phyloP scores from a whole-genome alignment of 768 basidiomycete genomes.

The Symmetrospora coprosmae region DNA sequence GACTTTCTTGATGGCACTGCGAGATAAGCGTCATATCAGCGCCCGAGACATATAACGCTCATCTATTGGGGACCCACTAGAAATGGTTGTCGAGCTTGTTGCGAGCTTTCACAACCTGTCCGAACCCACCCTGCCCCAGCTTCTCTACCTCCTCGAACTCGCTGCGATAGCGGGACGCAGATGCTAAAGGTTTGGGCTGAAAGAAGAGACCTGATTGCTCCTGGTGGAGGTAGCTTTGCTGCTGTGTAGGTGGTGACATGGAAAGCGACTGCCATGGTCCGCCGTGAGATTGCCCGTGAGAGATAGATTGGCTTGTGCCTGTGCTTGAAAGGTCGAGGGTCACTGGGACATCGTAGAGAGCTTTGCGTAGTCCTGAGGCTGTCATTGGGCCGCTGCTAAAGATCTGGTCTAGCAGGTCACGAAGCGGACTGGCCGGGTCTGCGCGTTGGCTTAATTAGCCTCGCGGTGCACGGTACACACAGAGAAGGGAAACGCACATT shows the following conservation, averaged over 20 bases:
- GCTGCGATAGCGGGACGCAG: conserved; percentile 26
- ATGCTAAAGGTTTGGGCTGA: conserved; percentile 23
- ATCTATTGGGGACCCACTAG: background rate
- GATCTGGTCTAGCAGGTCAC: too few relatives aligned
- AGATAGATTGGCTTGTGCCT: too few relatives aligned
- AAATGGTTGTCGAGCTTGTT: conserved; percentile 30
- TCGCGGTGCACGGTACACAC: too few relatives aligned
- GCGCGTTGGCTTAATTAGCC: too few relatives aligned
- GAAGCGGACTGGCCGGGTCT: too few relatives aligned
- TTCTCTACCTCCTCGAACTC: conserved; percentile 34
- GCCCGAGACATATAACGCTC: background rate
- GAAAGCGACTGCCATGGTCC: too few relatives aligned
- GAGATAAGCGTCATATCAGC: background rate
- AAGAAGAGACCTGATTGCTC: conserved; percentile 29
- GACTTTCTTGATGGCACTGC: conserved; percentile 33
- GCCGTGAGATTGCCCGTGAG: too few relatives aligned
- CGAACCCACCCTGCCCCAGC: conserved; percentile 32
- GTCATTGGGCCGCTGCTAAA: too few relatives aligned
- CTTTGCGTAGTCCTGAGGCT: too few relatives aligned
- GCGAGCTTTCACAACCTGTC: conserved; percentile 33
- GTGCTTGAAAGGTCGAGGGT: too few relatives aligned
- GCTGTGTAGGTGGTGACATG: too few relatives aligned
- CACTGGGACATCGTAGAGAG: too few relatives aligned
- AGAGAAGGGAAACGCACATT: background rate
- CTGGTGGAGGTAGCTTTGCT: conserved; percentile 19